A percentile compares a stretch with the other conserved stretches of the same genome.
These are phyloP conservation scores for Cucumis cinereus DNA, from an alignment of 306 rosid species.

Conservation along the genomic window DNA sequence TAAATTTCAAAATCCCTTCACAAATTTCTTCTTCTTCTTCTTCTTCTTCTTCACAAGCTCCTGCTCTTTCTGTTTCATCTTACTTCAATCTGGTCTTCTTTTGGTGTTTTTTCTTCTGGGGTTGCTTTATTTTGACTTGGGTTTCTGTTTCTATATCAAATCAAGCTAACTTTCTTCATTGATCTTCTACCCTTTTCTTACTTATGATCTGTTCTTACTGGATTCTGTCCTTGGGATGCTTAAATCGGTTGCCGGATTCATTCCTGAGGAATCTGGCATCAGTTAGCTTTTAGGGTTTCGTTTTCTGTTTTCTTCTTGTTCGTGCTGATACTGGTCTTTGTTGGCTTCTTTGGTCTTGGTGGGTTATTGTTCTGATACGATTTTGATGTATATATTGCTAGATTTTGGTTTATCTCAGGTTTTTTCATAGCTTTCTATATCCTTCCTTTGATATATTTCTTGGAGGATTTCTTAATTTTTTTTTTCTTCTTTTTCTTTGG, in stretches of 20 bases:
- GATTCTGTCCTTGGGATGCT: conserved; percentile 32
- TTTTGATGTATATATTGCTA: conserved; percentile 39
- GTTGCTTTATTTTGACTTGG: neutral
- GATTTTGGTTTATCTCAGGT: conserved; percentile 15
- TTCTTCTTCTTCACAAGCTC: neutral
- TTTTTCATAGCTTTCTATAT: conserved; percentile 11
- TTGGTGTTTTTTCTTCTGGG: neutral
- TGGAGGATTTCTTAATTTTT: conserved; percentile 39
- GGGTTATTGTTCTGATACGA: conserved; percentile 15
- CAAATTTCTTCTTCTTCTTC: neutral
- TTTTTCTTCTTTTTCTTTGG: neutral
- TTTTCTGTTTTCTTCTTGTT: conserved; percentile 6
- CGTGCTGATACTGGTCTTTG: neutral
- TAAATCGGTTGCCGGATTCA: conserved; percentile 28
- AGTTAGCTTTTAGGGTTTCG: conserved; percentile 19
- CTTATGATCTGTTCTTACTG: neutral
- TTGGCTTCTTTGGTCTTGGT: conserved; percentile 10
- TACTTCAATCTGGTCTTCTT: neutral
- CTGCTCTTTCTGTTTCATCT: neutral
- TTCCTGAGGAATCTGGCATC: conserved; percentile 47
- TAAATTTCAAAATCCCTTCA: conserved; percentile 12
- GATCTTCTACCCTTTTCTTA: neutral
- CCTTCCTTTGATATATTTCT: conserved; percentile 44
- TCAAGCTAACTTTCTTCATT: neutral
- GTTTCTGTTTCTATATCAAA: neutral